These are phyloP conservation scores for Piromyces sp. DNA, from an alignment of 192 early-diverging fungal species.

Conservation along the genomic window DNA sequence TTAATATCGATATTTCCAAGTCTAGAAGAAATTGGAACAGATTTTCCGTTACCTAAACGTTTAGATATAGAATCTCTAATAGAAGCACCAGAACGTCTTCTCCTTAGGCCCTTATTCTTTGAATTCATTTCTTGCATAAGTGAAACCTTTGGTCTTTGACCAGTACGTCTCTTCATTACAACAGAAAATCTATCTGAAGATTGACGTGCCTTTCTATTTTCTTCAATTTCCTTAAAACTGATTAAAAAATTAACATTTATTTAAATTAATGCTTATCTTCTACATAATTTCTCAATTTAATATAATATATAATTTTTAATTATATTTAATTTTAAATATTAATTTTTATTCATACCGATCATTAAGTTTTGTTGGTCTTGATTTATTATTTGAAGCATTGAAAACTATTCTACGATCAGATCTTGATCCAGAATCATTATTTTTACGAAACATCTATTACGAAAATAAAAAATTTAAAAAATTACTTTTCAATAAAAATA, in stretches of 20 bases:
- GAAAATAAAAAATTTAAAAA: not conserved
- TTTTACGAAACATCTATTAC: not conserved
- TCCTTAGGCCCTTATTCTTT: not conserved
- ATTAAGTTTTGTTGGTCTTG: not conserved
- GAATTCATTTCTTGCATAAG: not conserved
- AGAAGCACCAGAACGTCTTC: not conserved
- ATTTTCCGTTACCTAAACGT: not conserved
- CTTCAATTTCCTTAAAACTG: not conserved
- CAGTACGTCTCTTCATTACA: not conserved
- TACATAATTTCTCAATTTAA: too few relatives aligned
- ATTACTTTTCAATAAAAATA: too few relatives aligned
- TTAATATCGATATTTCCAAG: not conserved
- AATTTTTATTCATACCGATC: not conserved
- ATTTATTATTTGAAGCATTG: not conserved
- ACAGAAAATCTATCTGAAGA: not conserved
- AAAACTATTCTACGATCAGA: not conserved
- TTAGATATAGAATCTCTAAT: not conserved
- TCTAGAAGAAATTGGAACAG: not conserved
- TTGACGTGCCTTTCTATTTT: not conserved
- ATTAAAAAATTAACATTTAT: too few relatives aligned
- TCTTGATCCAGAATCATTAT: not conserved
- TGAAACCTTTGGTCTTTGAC: not conserved
- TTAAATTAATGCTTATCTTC: too few relatives aligned
- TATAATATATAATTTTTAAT: too few relatives aligned
- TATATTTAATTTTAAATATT: too few relatives aligned